Conservation (phyloP, 177 flowering plant species). For the Vitis hybrid region DNA sequence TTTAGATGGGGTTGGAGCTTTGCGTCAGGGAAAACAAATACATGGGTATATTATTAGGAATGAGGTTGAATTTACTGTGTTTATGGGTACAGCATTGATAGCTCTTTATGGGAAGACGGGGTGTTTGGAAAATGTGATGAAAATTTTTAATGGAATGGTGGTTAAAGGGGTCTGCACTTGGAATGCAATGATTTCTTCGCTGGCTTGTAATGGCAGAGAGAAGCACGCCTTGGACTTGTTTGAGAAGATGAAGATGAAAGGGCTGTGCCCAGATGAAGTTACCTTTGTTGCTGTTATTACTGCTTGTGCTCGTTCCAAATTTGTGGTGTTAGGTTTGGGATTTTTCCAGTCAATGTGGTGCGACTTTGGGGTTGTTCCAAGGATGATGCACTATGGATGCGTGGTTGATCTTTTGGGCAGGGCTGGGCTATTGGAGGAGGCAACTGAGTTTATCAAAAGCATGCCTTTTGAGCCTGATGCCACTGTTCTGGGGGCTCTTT, state of each 20-base stretch:
- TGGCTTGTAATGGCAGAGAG: conserved; percentile 62
- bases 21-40: conserved; percentile 57
- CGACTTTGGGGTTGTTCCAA: conserved; percentile 48
- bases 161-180: conserved; percentile 57
- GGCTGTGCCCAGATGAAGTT: conserved; percentile 50
- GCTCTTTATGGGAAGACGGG: conserved; percentile 69
- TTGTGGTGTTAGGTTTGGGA: conserved; percentile 48
- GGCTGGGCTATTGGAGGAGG: conserved; percentile 67
- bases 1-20: conserved; percentile 34
- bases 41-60: conserved; percentile 59
- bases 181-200: conserved; percentile 74
- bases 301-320: conserved; percentile 69
- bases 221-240: conserved; percentile 55
- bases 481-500: conserved; percentile 69
- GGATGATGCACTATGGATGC: conserved; percentile 80
- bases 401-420: conserved; percentile 77
- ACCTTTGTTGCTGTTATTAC: conserved; percentile 65
- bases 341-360: conserved; percentile 48
- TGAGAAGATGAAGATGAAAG: conserved; percentile 42
- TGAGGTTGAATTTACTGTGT: conserved; percentile 34
- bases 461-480: conserved; percentile 85
- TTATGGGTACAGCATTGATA: conserved; percentile 59
- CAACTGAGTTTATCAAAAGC: conserved; percentile 36
- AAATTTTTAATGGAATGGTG: conserved; percentile 41
- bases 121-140: conserved; percentile 32